phyloP scores from a whole-genome alignment of 345 rosid genomes.

The Aquilaria yunnanensis region DNA sequence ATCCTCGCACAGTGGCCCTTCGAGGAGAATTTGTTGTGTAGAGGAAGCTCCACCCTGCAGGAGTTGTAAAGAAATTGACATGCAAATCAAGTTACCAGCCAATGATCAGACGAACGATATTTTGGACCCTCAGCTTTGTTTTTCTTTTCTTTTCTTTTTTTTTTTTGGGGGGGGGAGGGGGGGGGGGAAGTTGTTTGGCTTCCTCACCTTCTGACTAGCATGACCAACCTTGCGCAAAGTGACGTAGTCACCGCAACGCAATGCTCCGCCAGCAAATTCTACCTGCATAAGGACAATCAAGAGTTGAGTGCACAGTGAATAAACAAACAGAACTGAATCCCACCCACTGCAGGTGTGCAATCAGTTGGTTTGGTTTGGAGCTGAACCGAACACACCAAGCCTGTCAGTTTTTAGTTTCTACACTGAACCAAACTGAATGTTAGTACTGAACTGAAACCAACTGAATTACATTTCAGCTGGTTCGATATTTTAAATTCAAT shows the following conservation, averaged over 20 bases:
- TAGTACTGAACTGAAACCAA: too few species aligned
- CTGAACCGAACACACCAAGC: neutral
- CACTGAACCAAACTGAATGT: too few species aligned
- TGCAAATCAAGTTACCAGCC: neutral
- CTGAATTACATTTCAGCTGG: too few species aligned
- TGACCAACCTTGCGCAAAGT: conserved; percentile 81
- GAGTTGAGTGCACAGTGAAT: too few species aligned
- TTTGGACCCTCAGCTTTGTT: neutral
- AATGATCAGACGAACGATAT: neutral
- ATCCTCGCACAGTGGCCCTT: conserved; percentile 93
- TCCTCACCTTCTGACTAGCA: conserved; percentile 69
- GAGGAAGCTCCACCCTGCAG: conserved; percentile 73
- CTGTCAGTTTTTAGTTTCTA: neutral
- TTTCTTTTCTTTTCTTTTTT: too few species aligned
- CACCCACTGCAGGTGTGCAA: too few species aligned
- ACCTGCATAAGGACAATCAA: conserved; percentile 35
- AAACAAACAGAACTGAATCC: too few species aligned
- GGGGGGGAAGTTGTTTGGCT: neutral
- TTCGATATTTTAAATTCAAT: too few species aligned
- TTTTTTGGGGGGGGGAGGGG: too few species aligned
- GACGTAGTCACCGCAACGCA: conserved; percentile 86
- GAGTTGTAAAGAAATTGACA: conserved; percentile 1
- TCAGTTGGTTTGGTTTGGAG: too few species aligned
- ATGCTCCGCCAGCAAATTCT: conserved; percentile 89
- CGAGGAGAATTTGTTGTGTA: conserved; percentile 80